Evolutionary conservation across 1,139 yeast genomes (phyloP).

Genomic region (Hanseniaspora gamundiae): DNA sequence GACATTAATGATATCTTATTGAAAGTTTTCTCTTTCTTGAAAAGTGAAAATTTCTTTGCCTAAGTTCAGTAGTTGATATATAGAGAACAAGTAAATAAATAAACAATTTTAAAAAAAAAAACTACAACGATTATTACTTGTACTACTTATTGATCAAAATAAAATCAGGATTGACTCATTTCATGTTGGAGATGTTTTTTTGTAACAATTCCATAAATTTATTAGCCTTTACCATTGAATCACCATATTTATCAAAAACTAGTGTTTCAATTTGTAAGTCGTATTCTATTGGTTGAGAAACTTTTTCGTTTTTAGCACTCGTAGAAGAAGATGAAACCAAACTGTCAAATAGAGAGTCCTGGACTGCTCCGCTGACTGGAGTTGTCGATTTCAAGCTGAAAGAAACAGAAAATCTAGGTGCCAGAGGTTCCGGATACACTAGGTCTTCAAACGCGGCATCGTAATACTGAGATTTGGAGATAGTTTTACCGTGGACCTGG

Average conservation of each 20-base stretch:
- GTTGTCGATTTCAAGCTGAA: conserved; percentile 15
- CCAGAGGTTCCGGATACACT: conserved; percentile 43
- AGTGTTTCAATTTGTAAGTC: conserved; percentile 24
- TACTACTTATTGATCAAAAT: too few species aligned
- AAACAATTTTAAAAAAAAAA: neutral
- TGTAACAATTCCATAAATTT: conserved; percentile 17
- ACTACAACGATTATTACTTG: too few species aligned
- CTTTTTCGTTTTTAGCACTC: neutral
- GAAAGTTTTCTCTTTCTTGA: conserved; percentile 56
- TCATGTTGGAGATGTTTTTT: conserved; percentile 9
- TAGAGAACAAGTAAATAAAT: neutral
- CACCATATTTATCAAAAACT: conserved; percentile 24
- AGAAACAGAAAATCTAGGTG: conserved; percentile 43
- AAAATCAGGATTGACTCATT: too few species aligned
- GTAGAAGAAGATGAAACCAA: conserved; percentile 12
- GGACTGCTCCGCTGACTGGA: conserved; percentile 18
- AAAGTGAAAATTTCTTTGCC: conserved; percentile 64
- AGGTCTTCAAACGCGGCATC: conserved; percentile 60
- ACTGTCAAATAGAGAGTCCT: conserved; percentile 36
- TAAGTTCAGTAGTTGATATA: neutral
- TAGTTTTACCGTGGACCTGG: conserved; percentile 3
- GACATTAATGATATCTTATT: conserved; percentile 54
- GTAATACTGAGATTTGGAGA: conserved; percentile 32
- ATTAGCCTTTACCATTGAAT: conserved; percentile 18
- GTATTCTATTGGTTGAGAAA: conserved; percentile 7